These are phyloP conservation scores for Trichosanthes cucumerina DNA, from an alignment of 306 rosid genomes.

Conservation along the genomic window DNA sequence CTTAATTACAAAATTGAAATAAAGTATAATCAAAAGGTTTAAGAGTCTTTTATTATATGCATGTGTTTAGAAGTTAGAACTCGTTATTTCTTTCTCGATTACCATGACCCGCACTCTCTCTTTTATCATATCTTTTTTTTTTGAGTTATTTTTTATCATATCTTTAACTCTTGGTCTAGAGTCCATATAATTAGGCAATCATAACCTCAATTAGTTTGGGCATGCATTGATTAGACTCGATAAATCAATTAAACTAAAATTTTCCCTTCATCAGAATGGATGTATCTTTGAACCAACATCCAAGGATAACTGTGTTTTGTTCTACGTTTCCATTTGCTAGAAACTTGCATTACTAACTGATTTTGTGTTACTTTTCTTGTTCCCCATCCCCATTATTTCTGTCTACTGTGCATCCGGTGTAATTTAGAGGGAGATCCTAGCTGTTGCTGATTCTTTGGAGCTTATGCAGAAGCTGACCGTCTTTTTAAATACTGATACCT, in stretches of 20 bases:
- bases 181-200: background rate
- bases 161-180: background rate
- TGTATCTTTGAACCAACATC: background rate
- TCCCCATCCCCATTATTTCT: background rate
- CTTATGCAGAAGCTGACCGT: conserved; percentile 47
- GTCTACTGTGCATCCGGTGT: background rate
- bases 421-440: conserved; percentile 68
- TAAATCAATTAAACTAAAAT: background rate
- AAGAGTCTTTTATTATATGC: background rate
- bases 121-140: background rate
- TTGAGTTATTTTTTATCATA: background rate
- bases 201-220: background rate
- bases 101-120: background rate
- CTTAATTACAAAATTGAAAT: background rate
- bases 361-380: background rate
- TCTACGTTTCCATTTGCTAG: background rate
- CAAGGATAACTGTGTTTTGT: background rate
- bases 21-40: background rate
- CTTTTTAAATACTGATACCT: conserved; percentile 60
- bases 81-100: background rate
- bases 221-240: background rate
- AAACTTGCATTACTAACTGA: background rate
- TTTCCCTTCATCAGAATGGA: background rate
- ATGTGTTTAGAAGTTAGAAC: background rate
- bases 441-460: conserved; percentile 53